A percentile compares a stretch with the other conserved stretches of the same genome.
These are phyloP conservation scores for Mrakia frigida DNA, from an alignment of 768 basidiomycete species.

Conservation along the genomic window DNA sequence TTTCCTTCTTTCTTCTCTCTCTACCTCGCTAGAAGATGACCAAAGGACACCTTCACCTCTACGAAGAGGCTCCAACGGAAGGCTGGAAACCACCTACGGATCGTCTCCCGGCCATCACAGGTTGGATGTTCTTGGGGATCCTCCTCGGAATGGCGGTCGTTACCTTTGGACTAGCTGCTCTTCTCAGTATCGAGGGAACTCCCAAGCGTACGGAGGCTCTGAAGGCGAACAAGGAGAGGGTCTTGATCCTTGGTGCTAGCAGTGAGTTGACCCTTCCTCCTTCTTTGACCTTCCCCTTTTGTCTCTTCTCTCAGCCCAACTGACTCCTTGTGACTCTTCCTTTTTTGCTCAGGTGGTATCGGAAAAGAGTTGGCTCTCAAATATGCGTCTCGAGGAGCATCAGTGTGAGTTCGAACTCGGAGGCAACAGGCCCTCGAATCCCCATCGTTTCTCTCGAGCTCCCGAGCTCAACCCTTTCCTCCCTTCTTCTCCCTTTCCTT, in stretches of 20 bases:
- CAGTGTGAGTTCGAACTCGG: conserved; percentile 36
- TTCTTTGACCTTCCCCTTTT: background rate
- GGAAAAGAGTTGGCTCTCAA: conserved; percentile 64
- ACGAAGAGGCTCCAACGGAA: no score
- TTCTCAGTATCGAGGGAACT: background rate
- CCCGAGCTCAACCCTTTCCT: background rate
- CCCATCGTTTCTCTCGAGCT: background rate
- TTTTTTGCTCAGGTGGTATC: conserved; percentile 51
- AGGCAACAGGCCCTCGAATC: background rate
- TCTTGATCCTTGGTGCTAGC: conserved; percentile 75
- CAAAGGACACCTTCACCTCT: no score
- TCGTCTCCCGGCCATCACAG: conserved; percentile 2
- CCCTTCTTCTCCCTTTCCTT: background rate
- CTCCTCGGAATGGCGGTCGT: conserved; percentile 1
- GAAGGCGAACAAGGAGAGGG: conserved; percentile 53
- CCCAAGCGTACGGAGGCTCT: background rate
- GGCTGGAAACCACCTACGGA: no score
- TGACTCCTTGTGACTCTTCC: background rate
- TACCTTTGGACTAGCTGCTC: background rate
- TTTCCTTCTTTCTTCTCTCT: no score
- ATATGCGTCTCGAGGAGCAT: conserved; percentile 71
- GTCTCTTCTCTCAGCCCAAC: no score
- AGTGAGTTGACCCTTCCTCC: conserved; percentile 42
- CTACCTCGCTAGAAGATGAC: no score
- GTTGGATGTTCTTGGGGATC: background rate